Percentiles rank a stretch among this genome's conserved stretches.
These are phyloP conservation scores for Pogostemon cablin DNA, from an alignment of 257 asterid genomes.

Conservation along the genomic window DNA sequence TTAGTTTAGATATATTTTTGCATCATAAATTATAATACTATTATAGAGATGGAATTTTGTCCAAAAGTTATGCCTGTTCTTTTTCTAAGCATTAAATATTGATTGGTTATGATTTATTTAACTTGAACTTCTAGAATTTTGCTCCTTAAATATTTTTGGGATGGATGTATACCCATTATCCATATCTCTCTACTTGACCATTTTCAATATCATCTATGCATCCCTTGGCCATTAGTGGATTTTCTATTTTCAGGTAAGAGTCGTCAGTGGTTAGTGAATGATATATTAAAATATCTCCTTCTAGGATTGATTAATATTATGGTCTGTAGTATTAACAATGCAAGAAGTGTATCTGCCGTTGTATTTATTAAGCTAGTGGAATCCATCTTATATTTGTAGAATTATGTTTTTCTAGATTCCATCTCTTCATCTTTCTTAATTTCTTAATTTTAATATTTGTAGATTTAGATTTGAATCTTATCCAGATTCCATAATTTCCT, in stretches of 20 bases:
- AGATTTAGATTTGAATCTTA: not conserved
- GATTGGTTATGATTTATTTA: constrained; percentile 4
- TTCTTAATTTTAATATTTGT: not conserved
- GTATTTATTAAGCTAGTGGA: not conserved
- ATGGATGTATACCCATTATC: not conserved
- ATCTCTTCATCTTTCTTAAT: not conserved
- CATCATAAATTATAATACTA: constrained; percentile 1
- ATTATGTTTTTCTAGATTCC: constrained; percentile 13
- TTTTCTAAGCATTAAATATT: not conserved
- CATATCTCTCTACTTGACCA: not conserved
- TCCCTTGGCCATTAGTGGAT: constrained; percentile 9
- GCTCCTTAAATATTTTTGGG: constrained; percentile 8
- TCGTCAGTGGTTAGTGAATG: not conserved
- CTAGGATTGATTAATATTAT: not conserved
- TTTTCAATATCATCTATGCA: not conserved
- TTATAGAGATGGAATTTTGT: constrained; percentile 21
- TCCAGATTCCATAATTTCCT: not conserved
- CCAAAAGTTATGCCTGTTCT: not conserved
- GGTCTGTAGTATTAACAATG: constrained; percentile 8
- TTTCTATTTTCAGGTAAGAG: constrained; percentile 4
- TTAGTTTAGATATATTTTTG: constrained; percentile 13
- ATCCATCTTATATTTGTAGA: not conserved
- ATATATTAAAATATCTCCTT: not conserved
- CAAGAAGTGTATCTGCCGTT: constrained; percentile 12
- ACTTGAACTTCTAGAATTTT: not conserved